Base-by-base conservation (phyloP, 1,139 yeast species). In the Blastobotrys proliferans region DNA sequence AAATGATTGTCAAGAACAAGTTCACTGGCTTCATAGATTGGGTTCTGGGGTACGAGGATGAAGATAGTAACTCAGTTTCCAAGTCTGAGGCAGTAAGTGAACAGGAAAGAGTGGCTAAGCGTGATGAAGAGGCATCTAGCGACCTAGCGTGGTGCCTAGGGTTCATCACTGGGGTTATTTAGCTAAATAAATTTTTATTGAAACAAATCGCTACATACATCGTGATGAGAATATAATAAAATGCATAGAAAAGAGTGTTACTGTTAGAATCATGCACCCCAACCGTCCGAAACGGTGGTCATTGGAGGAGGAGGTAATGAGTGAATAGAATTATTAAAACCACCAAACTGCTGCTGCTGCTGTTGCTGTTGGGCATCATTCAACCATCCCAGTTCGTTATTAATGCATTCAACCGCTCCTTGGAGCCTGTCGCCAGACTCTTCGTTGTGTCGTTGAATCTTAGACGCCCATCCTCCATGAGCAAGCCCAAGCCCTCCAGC, bases 381-480 rank as follows among this genome's bases (percentile, higher is more conserved):
- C 33, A 54, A 35, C 58, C 60, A 56, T 16, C 52, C 42, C 27
- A 56, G 44, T 35, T 56, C 61, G 29, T 53, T 50, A 16, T 48
- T 51, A 18, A 55, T 47, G 38, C 49, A 54, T n/a, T 41, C 46
- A 10, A 55, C 50, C 8, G 59, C 60, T 11, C 41, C 51, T 19
- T 58, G 51, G 1, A 40, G 31, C 6, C 28, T 18, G 11, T 53
- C 51, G 21, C 66, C 80, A 33, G 67, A 66, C 3, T 88, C 74
- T 39, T 73, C 76, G 63, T 86, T 79, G 57, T 85, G 85, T 41
- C 68, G 66, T 38, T 69, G 69, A 46, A 90, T 64, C 53, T 77
- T 79, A 17, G 72, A 68, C 43, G 74, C 68, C 78, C 81, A 78
- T 36, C 74, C 72, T 30, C 71, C 70, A 48, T 73, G 71, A 37